These are phyloP conservation scores for Rhodocollybia butyracea DNA, from an alignment of 768 basidiomycete genomes.

Conservation along the genomic window DNA sequence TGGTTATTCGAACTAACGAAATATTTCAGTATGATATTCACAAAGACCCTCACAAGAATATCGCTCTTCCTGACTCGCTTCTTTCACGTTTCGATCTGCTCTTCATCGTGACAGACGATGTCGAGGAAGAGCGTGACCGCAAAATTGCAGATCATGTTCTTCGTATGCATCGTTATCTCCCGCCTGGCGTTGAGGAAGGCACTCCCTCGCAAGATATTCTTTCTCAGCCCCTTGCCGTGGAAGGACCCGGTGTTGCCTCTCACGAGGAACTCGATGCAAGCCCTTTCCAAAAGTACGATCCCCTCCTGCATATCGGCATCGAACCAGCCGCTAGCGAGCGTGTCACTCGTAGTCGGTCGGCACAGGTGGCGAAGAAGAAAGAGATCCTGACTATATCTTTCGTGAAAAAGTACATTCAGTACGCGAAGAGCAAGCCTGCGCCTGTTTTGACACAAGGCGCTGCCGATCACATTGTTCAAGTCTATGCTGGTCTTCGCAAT, in stretches of 20 bases:
- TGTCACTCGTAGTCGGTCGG: constrained; percentile 51
- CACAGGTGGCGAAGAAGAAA: constrained; percentile 44
- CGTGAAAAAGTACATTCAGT: constrained; percentile 98
- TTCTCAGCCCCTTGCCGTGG: constrained; percentile 83
- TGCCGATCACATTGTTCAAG: constrained; percentile 89
- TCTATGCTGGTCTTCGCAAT: constrained; percentile 89
- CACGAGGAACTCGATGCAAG: constrained; percentile 64
- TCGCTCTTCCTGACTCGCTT: constrained; percentile 95
- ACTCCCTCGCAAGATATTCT: constrained; percentile 87
- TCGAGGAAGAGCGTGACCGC: constrained; percentile 91
- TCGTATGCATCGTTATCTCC: constrained; percentile 94
- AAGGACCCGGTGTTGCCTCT: constrained; percentile 59
- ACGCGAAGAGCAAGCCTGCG: constrained; percentile 84
- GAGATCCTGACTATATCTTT: constrained; percentile 92
- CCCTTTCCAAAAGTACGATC: constrained; percentile 96
- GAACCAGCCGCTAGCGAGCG: constrained; percentile 44
- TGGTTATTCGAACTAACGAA: background rate
- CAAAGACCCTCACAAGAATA: constrained; percentile 98
- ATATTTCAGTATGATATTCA: constrained; percentile 89
- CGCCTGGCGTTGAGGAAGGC: constrained; percentile 95
- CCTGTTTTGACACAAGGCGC: constrained; percentile 91
- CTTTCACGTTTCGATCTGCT: constrained; percentile 98
- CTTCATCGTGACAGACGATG: constrained; percentile 98
- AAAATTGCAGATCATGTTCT: constrained; percentile 97
- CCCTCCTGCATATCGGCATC: constrained; percentile 87